These are phyloP conservation scores for Udeniomyces megalosporus DNA, from an alignment of 768 basidiomycete genomes.

Conservation along the genomic window DNA sequence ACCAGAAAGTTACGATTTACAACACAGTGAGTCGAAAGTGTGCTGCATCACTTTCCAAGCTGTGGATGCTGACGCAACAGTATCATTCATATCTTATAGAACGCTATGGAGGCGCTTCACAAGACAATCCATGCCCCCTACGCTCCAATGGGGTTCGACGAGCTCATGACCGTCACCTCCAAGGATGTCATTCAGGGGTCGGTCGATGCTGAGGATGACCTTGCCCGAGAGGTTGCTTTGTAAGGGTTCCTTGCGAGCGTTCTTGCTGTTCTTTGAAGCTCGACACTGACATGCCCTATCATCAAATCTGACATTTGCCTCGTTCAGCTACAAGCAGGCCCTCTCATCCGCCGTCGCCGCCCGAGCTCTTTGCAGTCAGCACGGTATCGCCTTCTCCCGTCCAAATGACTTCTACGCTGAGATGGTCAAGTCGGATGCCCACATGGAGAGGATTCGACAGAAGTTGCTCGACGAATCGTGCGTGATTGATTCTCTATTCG, in stretches of 20 bases:
- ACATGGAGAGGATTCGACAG: slow-evolving; percentile 93
- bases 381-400: slow-evolving; percentile 64
- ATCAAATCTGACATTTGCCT: background rate
- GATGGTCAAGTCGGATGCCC: slow-evolving; percentile 92
- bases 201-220: slow-evolving; percentile 42
- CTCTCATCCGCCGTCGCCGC: slow-evolving; percentile 65
- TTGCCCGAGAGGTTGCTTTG: slow-evolving; percentile 92
- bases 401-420: slow-evolving; percentile 93
- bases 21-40: slow-evolving; percentile 38
- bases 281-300: background rate
- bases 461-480: slow-evolving; percentile 64
- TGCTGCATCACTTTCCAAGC: too few species aligned
- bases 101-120: slow-evolving; percentile 21
- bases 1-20: slow-evolving; percentile 66
- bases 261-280: background rate
- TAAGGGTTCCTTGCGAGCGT: slow-evolving; percentile 35
- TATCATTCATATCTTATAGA: slow-evolving; percentile 11
- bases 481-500: slow-evolving; percentile 7
- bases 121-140: slow-evolving; percentile 9
- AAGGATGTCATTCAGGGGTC: slow-evolving; percentile 20
- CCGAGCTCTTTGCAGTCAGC: slow-evolving; percentile 55
- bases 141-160: slow-evolving; percentile 19
- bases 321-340: slow-evolving; percentile 79
- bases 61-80: too few species aligned
- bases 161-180: slow-evolving; percentile 22